These are phyloP conservation scores for Linanthus parryae DNA, from an alignment of 148 eudicot genomes.

Conservation along the genomic window DNA sequence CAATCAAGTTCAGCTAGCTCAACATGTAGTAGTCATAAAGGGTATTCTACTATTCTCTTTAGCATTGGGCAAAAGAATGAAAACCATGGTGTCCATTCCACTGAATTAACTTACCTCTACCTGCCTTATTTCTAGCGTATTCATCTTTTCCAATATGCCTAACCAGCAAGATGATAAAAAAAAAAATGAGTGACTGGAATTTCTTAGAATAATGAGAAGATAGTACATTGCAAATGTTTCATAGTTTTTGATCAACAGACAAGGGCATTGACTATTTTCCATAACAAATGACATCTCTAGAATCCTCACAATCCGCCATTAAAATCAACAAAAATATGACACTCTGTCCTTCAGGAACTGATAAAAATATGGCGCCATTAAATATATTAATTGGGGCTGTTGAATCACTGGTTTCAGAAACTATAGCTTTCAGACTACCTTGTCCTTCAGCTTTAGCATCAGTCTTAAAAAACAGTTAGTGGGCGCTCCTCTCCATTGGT, in stretches of 20 bases:
- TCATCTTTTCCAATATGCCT: slow-evolving; percentile 53
- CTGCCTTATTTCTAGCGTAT: slow-evolving; percentile 47
- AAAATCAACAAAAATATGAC: slow-evolving; percentile 43
- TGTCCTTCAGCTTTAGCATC: slow-evolving; percentile 44
- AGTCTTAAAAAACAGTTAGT: slow-evolving; percentile 36
- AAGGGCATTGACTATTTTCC: slow-evolving; percentile 49
- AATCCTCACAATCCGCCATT: slow-evolving; percentile 55
- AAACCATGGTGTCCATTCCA: slow-evolving; percentile 60
- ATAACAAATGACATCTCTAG: slow-evolving; percentile 46
- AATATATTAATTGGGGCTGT: slow-evolving; percentile 52
- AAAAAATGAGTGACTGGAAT: not conserved
- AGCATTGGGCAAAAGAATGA: too few relatives aligned
- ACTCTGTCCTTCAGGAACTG: too few relatives aligned
- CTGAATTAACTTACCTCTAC: slow-evolving; percentile 54
- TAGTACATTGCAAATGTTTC: not conserved
- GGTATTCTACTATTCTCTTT: too few relatives aligned
- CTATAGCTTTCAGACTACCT: slow-evolving; percentile 24
- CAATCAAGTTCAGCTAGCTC: too few relatives aligned
- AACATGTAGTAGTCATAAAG: too few relatives aligned
- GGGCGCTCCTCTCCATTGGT: slow-evolving; percentile 37
- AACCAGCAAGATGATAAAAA: slow-evolving; percentile 1
- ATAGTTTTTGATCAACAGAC: slow-evolving; percentile 53
- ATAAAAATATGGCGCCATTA: too few relatives aligned
- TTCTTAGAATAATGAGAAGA: not conserved
- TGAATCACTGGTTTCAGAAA: slow-evolving; percentile 56